A percentile compares a stretch with the other conserved stretches of the same genome.
phyloP scores from a whole-genome alignment of 345 rosid genomes.

The Limnanthes douglasii region DNA sequence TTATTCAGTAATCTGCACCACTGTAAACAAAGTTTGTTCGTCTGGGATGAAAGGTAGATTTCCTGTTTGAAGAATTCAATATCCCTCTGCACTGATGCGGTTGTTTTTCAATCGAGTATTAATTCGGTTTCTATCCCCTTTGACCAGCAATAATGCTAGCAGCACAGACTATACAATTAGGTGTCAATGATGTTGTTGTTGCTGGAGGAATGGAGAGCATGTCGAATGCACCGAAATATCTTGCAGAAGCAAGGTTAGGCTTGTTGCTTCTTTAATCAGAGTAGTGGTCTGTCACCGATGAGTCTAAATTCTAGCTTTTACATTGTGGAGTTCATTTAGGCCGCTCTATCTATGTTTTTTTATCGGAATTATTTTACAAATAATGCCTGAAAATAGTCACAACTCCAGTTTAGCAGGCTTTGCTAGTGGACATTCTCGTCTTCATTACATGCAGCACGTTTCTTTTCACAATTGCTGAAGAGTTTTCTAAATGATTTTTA shows the following conservation, averaged over 20 bases:
- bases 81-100: neutral
- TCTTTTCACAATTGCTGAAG: neutral
- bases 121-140: neutral
- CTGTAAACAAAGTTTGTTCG: slow-evolving; percentile 91
- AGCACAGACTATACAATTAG: slow-evolving; percentile 67
- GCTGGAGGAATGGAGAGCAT: slow-evolving; percentile 99
- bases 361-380: neutral
- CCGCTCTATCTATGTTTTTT: neutral
- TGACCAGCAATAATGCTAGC: slow-evolving; percentile 73
- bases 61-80: neutral
- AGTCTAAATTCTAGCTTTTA: too few species aligned
- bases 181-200: slow-evolving; percentile 72
- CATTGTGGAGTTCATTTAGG: too few species aligned
- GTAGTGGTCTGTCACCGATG: too few species aligned
- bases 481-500: slow-evolving; percentile 3
- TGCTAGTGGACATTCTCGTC: neutral
- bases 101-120: neutral
- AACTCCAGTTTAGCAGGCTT: neutral
- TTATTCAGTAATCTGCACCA: slow-evolving; percentile 74
- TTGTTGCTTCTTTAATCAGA: neutral
- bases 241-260: slow-evolving; percentile 66
- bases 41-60: slow-evolving; percentile 81
- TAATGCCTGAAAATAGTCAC: neutral
- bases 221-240: slow-evolving; percentile 90
- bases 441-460: neutral